These are phyloP conservation scores for Psilocybe mexicana DNA, from an alignment of 1,284 basidiomycete genomes.

Conservation along the genomic window DNA sequence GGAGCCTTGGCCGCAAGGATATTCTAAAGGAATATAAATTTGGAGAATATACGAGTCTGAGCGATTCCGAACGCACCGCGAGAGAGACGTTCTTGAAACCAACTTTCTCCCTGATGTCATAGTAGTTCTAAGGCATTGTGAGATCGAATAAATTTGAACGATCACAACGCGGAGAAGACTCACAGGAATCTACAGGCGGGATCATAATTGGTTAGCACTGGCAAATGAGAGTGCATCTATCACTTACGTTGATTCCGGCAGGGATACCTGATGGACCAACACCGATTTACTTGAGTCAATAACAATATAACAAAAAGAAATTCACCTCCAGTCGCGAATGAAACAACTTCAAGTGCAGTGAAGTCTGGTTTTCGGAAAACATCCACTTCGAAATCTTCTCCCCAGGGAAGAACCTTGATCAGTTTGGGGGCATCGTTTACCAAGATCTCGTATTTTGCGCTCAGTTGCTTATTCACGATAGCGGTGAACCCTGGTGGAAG, in stretches of 20 bases:
- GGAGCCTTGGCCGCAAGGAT: conserved; percentile 84
- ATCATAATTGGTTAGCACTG: background rate
- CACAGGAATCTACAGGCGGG: conserved; percentile 57
- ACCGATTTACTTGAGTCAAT: background rate
- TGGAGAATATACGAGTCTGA: background rate
- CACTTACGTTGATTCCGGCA: conserved; percentile 73
- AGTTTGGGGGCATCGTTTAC: conserved; percentile 75
- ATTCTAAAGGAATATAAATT: conserved; percentile 45
- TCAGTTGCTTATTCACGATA: conserved; percentile 81
- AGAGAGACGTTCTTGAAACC: conserved; percentile 87
- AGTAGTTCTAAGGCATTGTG: conserved; percentile 59
- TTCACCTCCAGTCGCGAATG: conserved; percentile 78
- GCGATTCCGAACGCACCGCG: conserved; percentile 45
- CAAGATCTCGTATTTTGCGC: conserved; percentile 76
- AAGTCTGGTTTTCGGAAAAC: conserved; percentile 85
- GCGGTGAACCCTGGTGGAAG: conserved; percentile 77
- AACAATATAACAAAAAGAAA: background rate
- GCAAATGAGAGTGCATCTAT: background rate
- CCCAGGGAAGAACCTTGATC: conserved; percentile 84
- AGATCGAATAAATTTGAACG: background rate
- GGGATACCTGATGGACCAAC: conserved; percentile 60
- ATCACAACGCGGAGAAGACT: conserved; percentile 22
- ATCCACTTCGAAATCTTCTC: conserved; percentile 79
- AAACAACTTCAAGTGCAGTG: conserved; percentile 76
- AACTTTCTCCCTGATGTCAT: conserved; percentile 73